Evolutionary conservation across 108 stramenopile species (phyloP).

Genomic region (Nitzschia palea): DNA sequence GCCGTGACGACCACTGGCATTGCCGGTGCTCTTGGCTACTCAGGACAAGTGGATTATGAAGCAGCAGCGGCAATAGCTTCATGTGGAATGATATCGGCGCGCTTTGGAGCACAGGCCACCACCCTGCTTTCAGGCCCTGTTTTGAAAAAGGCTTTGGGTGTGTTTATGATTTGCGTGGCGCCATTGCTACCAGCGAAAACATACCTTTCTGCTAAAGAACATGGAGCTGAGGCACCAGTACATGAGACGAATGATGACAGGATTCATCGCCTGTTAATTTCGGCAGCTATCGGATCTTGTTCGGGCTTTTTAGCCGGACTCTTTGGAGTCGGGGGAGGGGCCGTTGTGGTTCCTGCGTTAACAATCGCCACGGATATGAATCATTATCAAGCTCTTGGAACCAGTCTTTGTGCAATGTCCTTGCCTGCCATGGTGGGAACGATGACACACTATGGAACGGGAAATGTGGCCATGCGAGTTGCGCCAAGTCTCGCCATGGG

Average conservation of each 20-base stretch:
- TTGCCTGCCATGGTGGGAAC: slow-evolving; percentile 80
- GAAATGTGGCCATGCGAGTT: slow-evolving; percentile 74
- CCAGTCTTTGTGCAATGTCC: slow-evolving; percentile 78
- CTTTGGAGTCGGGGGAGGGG: slow-evolving; percentile 93
- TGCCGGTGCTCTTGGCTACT: slow-evolving; percentile 84
- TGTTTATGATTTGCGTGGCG: slow-evolving; percentile 85
- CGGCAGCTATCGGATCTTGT: slow-evolving; percentile 49
- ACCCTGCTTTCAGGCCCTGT: slow-evolving; percentile 37
- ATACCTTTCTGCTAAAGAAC: slow-evolving; percentile 37
- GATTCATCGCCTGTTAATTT: slow-evolving; percentile 38
- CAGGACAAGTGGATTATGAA: slow-evolving; percentile 70
- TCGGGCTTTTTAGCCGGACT: slow-evolving; percentile 81
- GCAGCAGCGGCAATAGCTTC: slow-evolving; percentile 69
- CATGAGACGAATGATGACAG: neutral
- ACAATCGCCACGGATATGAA: slow-evolving; percentile 70
- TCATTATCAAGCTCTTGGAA: slow-evolving; percentile 89
- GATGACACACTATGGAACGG: slow-evolving; percentile 63
- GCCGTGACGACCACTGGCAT: slow-evolving; percentile 88
- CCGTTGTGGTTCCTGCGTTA: slow-evolving; percentile 87
- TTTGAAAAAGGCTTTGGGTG: slow-evolving; percentile 69
- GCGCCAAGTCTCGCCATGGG: slow-evolving; percentile 80
- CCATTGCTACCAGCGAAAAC: slow-evolving; percentile 79
- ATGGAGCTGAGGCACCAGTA: neutral
- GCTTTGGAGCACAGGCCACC: slow-evolving; percentile 67
- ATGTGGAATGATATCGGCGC: slow-evolving; percentile 77